phyloP scores from a whole-genome alignment of 2,329 filamentous ascomycete genomes.

The Colletotrichum godetiae region DNA sequence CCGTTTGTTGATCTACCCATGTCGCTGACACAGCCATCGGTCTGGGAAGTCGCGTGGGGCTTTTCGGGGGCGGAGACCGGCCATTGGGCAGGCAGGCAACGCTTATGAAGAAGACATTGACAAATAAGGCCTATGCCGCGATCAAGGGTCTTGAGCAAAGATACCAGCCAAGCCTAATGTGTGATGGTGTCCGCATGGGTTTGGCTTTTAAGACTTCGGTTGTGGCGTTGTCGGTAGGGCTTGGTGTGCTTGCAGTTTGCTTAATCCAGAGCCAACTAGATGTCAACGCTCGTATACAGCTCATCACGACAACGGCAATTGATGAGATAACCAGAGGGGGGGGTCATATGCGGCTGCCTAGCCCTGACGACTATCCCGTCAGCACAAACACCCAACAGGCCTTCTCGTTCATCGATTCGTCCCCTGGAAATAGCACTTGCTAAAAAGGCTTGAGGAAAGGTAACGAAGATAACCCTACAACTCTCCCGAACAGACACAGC shows the following conservation, averaged over 20 bases:
- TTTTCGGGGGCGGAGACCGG: background rate
- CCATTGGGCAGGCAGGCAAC: background rate
- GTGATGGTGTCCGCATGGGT: slow-evolving; percentile 5
- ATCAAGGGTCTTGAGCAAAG: slow-evolving; percentile 1
- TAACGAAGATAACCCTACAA: background rate
- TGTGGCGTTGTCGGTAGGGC: slow-evolving; percentile 18
- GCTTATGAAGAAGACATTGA: slow-evolving; percentile 9
- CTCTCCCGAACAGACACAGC: background rate
- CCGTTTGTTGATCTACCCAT: background rate
- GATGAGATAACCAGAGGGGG: background rate
- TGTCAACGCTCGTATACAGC: background rate
- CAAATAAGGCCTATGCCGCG: slow-evolving; percentile 3
- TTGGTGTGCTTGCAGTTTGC: background rate
- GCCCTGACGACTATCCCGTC: background rate
- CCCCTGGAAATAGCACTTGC: too few species aligned
- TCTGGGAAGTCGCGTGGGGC: background rate
- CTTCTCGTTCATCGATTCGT: background rate
- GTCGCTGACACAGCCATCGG: slow-evolving; percentile 7
- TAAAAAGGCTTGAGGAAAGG: background rate
- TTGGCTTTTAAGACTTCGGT: background rate
- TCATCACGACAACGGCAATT: background rate
- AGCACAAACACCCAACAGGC: background rate
- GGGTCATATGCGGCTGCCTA: background rate
- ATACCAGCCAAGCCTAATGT: background rate
- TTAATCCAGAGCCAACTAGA: background rate